Percentiles rank a stretch among this genome's conserved stretches.
Evolutionary conservation across 2,329 filamentous ascomycete species (phyloP).

Genomic region (Botryotinia convoluta): DNA sequence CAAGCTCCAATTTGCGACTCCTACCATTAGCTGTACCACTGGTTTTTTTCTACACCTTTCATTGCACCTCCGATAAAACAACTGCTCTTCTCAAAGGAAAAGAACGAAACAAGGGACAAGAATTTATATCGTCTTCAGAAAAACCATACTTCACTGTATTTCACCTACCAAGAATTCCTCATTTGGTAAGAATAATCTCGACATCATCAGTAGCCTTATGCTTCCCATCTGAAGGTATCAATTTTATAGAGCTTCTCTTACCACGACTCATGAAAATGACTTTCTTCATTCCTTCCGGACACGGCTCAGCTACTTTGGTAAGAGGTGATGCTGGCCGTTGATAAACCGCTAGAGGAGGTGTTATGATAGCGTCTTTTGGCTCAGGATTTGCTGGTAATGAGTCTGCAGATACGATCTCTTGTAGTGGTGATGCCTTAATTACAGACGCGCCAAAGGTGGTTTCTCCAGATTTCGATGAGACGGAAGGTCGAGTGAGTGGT

Average conservation of each 20-base stretch:
- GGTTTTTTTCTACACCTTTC: no score
- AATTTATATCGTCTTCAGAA: background rate
- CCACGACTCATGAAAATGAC: slow-evolving; percentile 7
- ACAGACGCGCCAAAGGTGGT: background rate
- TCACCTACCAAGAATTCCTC: background rate
- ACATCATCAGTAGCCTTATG: background rate
- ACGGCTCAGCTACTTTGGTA: background rate
- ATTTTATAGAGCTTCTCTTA: slow-evolving; percentile 13
- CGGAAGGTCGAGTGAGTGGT: background rate
- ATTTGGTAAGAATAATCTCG: slow-evolving; percentile 9
- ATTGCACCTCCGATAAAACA: background rate
- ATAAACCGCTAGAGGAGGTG: background rate
- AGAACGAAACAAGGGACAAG: background rate
- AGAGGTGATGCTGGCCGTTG: background rate
- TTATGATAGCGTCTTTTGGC: slow-evolving; percentile 9
- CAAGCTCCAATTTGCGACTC: background rate
- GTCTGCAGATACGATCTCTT: slow-evolving; percentile 15
- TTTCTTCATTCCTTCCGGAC: background rate
- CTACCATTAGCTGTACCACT: background rate
- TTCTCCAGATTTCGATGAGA: background rate
- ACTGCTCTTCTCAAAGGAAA: background rate
- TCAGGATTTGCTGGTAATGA: slow-evolving; percentile 11
- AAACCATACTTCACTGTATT: background rate
- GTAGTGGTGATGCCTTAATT: background rate
- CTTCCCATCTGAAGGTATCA: slow-evolving; percentile 7